These are phyloP conservation scores for Geotrichum aggregatum DNA, from an alignment of 1,139 yeast species.

Conservation along the genomic window DNA sequence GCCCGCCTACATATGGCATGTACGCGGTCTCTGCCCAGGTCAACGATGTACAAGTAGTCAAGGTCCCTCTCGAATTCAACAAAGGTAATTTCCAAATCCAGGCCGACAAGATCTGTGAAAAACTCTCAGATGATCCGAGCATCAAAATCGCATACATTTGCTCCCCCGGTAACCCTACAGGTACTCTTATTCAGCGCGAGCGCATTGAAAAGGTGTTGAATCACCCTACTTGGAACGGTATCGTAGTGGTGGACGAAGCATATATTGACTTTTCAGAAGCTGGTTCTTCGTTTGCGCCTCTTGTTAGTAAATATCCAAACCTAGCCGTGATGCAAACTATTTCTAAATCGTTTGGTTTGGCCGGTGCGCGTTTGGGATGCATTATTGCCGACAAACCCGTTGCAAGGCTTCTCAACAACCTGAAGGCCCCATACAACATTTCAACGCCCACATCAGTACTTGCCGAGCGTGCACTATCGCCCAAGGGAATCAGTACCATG, in stretches of 20 bases:
- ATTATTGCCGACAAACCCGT: constrained; percentile 62
- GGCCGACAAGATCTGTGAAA: constrained; percentile 50
- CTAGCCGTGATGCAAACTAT: constrained; percentile 86
- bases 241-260: constrained; percentile 90
- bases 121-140: constrained; percentile 51
- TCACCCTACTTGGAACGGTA: constrained; percentile 62
- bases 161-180: constrained; percentile 99
- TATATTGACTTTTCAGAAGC: constrained; percentile 76
- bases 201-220: constrained; percentile 51
- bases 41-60: constrained; percentile 74
- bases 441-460: constrained; percentile 74
- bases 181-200: constrained; percentile 51
- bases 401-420: constrained; percentile 67
- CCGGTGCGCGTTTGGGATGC: constrained; percentile 86
- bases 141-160: constrained; percentile 79
- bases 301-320: constrained; percentile 77
- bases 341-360: constrained; percentile 92
- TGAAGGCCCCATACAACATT: constrained; percentile 95
- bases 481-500: constrained; percentile 59
- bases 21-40: constrained; percentile 85
- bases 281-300: constrained; percentile 70
- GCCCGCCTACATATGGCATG: constrained; percentile 99
- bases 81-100: constrained; percentile 59
- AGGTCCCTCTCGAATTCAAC: constrained; percentile 57
- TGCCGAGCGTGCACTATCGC: constrained; percentile 67